These are phyloP conservation scores for Amanita muscaria DNA, from an alignment of 768 basidiomycete genomes.

Conservation along the genomic window DNA sequence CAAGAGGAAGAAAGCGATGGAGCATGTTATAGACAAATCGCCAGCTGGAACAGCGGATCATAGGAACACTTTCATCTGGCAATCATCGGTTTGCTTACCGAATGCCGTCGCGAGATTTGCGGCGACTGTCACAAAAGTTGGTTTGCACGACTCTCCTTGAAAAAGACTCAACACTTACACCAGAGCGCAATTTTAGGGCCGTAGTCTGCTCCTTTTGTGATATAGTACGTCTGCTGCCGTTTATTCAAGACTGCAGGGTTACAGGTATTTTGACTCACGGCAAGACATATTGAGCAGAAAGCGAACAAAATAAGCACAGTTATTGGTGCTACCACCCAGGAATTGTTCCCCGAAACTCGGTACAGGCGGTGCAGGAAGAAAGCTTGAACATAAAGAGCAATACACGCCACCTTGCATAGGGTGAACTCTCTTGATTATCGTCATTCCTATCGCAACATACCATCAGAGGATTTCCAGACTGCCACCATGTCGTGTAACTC, in stretches of 20 bases:
- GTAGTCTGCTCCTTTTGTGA: slow-evolving; percentile 12
- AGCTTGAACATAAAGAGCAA: slow-evolving; percentile 24
- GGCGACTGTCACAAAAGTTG: slow-evolving; percentile 15
- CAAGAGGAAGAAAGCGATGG: slow-evolving; percentile 23
- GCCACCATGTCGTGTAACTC: slow-evolving; percentile 26
- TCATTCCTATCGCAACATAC: slow-evolving; percentile 10
- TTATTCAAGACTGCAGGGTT: background rate
- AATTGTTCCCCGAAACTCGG: slow-evolving; percentile 17
- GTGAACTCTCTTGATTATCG: background rate
- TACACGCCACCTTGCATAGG: slow-evolving; percentile 19
- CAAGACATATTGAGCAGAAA: slow-evolving; percentile 19
- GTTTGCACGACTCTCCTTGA: background rate
- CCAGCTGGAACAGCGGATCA: slow-evolving; percentile 15
- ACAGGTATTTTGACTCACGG: slow-evolving; percentile 13
- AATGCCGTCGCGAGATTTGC: slow-evolving; percentile 20
- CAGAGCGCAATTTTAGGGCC: slow-evolving; percentile 16
- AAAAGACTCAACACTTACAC: slow-evolving; percentile 16
- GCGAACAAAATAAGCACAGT: slow-evolving; percentile 18
- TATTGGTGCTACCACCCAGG: slow-evolving; percentile 18
- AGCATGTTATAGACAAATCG: slow-evolving; percentile 19
- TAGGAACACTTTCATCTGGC: background rate
- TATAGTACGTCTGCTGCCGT: slow-evolving; percentile 20
- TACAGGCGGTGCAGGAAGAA: slow-evolving; percentile 25
- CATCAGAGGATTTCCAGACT: slow-evolving; percentile 22
- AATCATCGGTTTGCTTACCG: slow-evolving; percentile 11